Evolutionary conservation across 2,329 filamentous ascomycete genomes (phyloP).

Genomic region (Fusarium abutilonis): DNA sequence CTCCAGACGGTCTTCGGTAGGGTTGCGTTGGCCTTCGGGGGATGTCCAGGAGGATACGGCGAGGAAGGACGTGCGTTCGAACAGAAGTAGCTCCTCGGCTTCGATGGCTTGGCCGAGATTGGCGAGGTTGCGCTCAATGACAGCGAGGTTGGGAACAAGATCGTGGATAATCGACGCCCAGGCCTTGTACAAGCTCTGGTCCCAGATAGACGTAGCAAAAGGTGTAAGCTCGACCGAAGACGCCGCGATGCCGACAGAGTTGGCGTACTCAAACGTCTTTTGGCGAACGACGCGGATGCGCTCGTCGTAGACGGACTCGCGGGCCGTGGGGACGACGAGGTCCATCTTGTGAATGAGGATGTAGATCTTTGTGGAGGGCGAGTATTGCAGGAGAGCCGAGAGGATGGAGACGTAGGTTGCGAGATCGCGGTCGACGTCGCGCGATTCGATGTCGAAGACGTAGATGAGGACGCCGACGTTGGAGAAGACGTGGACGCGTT

Average conservation of each 20-base stretch:
- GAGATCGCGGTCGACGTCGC: constrained; percentile 92
- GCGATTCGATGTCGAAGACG: constrained; percentile 97
- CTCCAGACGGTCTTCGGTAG: constrained; percentile 92
- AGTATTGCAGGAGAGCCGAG: constrained; percentile 86
- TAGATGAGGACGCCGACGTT: constrained; percentile 98
- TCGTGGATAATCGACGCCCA: constrained; percentile 99
- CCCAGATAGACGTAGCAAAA: constrained; percentile 97
- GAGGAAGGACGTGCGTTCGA: constrained; percentile 94
- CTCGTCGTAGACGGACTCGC: constrained; percentile 85
- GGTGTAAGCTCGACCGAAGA: constrained; percentile 75
- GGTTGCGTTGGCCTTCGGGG: constrained; percentile 78
- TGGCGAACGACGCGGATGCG: constrained; percentile 79
- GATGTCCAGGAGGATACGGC: constrained; percentile 94
- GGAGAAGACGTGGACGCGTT: constrained; percentile 95
- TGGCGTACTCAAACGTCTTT: constrained; percentile 70
- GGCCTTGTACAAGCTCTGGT: constrained; percentile 96
- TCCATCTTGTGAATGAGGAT: constrained; percentile 99
- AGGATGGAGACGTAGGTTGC: constrained; percentile 93
- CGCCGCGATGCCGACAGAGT: constrained; percentile 49
- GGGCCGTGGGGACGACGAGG: constrained; percentile 81
- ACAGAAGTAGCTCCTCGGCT: constrained; percentile 92
- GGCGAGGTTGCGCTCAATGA: constrained; percentile 86
- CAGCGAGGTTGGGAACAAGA: constrained; percentile 89
- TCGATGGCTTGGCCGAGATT: constrained; percentile 86
- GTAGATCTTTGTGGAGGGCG: constrained; percentile 83